Base-by-base conservation (phyloP, 768 basidiomycete genomes). In the Pisolithus orientalis region DNA sequence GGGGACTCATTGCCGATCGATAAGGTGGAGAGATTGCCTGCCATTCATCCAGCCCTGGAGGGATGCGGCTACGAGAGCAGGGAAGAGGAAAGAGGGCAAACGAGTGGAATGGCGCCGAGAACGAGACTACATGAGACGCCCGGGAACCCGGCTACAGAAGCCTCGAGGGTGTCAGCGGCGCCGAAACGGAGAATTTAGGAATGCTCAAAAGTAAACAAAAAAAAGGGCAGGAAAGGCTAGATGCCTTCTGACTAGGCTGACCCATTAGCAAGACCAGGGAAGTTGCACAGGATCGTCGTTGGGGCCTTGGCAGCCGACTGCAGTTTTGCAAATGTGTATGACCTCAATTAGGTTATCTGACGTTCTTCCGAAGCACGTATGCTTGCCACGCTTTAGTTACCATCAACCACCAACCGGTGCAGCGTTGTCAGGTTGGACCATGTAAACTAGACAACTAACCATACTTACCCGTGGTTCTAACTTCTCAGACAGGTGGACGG, bases 1-100 rank as follows among this genome's bases (percentile, higher is more conserved):
- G 87, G 87, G 40, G 87, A 87, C 50, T 81, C 80, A 63, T 88
- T 81, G 66, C 84, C 78, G 59, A 90, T 71, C 53, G 66, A 57
- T 67, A 87, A 72, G 53, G 74, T 62, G 32, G 38, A 49, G 42
- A 49, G 46, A 32, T 38, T 40, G 51, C 37, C 39, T 56, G 68
- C 66, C 68, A 67, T 67, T 57, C 66, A 70, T 66, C 58, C 64
- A 78, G 11, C 11, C 34, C 34, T 34, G 34, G 34, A 56, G 44
- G 56, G 51, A 51, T 50, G 50, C 28, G 44, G 21, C 44, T 49
- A 27, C 13, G 40, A 38, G 31, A 38, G 47, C 13, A 51, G 34
- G 48, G 6, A 55, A 45, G 52, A 46, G 39, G 44, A 50, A 52
- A 49, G 58, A 50, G 57, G 31, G 24, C 47, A 49, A 47, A 49